Conservation (phyloP, 2,329 filamentous ascomycete species). For the Talaromyces marneffei region DNA sequence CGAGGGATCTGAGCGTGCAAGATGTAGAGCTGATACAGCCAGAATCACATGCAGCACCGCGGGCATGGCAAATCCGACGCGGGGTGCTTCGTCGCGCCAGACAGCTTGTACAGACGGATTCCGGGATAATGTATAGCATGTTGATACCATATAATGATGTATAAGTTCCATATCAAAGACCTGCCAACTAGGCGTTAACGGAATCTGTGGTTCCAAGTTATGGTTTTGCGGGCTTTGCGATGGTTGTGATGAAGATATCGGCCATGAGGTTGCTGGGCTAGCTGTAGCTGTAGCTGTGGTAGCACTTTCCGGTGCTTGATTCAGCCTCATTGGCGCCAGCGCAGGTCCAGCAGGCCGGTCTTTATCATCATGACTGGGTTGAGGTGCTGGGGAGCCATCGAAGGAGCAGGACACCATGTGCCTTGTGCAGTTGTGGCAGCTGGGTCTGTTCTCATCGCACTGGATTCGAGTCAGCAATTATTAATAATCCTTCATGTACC, state of each 20-base stretch:
- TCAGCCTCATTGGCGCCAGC: not conserved
- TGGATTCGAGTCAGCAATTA: constrained; percentile 8
- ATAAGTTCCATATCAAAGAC: constrained; percentile 46
- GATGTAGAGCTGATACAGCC: constrained; percentile 46
- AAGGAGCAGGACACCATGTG: constrained; percentile 22
- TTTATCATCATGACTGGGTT: not conserved
- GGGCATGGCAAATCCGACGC: constrained; percentile 43
- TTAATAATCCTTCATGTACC: no score
- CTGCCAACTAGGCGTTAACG: not conserved
- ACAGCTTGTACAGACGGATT: constrained; percentile 40
- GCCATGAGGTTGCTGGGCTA: not conserved
- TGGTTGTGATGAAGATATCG: not conserved
- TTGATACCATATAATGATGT: constrained; percentile 49
- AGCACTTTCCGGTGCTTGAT: not conserved
- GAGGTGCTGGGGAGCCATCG: not conserved
- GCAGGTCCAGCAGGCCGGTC: not conserved
- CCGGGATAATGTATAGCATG: constrained; percentile 43
- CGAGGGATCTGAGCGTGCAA: constrained; percentile 39
- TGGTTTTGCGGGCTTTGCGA: not conserved
- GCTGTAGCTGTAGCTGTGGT: not conserved
- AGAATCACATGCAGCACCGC: constrained; percentile 48
- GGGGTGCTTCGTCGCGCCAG: constrained; percentile 45
- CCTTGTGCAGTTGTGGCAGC: constrained; percentile 22
- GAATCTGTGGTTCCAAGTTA: not conserved
- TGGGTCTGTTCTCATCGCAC: constrained; percentile 26